Percentiles rank a stretch among this genome's conserved stretches.
Evolutionary conservation across 2,329 filamentous ascomycete species (phyloP).

Genomic region (Exophiala sp.): DNA sequence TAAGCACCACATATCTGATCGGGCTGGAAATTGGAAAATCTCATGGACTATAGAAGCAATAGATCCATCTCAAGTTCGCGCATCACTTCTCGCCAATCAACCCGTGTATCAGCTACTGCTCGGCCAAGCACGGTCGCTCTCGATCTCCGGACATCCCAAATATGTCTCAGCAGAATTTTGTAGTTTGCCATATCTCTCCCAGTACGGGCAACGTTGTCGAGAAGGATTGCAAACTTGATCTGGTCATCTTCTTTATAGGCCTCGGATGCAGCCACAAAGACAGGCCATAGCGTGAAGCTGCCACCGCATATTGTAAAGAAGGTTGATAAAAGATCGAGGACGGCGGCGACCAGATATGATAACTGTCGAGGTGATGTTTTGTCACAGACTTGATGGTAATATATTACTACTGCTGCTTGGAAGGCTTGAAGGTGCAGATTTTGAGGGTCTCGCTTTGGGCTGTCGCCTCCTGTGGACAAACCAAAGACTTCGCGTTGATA

Average conservation of each 20-base stretch:
- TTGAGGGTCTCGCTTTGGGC: background rate
- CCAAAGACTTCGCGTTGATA: background rate
- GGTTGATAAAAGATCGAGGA: background rate
- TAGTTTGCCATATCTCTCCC: background rate
- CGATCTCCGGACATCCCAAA: background rate
- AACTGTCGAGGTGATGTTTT: background rate
- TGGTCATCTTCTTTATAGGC: background rate
- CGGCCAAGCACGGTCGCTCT: background rate
- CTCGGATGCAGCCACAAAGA: background rate
- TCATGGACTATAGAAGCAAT: conserved; percentile 5
- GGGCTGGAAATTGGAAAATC: too few species aligned
- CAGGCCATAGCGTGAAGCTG: background rate
- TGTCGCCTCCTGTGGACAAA: background rate
- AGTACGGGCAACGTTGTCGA: background rate
- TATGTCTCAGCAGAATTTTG: background rate
- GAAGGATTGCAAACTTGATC: background rate
- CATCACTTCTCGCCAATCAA: conserved; percentile 1
- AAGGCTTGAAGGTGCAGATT: conserved; percentile 1
- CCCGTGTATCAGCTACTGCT: background rate
- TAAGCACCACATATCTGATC: too few species aligned
- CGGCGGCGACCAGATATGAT: background rate
- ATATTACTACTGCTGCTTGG: background rate
- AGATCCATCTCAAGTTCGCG: background rate
- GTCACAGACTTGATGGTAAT: background rate
- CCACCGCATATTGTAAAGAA: background rate